Evolutionary conservation across 306 rosid genomes (phyloP).

Genomic region (Carpinus viminea): DNA sequence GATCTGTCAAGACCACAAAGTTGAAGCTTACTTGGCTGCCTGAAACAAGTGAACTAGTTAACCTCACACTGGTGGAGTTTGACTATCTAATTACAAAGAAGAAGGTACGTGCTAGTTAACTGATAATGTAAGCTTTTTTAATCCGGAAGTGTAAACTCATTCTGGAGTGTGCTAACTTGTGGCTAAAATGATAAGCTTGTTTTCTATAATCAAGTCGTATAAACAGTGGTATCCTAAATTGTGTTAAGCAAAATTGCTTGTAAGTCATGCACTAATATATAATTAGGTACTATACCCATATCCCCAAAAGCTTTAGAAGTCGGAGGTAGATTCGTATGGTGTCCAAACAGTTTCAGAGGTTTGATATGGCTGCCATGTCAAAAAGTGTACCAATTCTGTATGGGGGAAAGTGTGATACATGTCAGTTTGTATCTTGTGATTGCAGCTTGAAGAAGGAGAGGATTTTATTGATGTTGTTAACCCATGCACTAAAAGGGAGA

Average conservation of each 20-base stretch:
- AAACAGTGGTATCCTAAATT: background rate
- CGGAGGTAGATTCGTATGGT: background rate
- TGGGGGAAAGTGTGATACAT: background rate
- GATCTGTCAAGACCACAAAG: slow-evolving; percentile 88
- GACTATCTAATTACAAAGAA: slow-evolving; percentile 88
- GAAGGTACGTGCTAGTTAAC: slow-evolving; percentile 58
- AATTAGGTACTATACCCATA: background rate
- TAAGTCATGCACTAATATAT: background rate
- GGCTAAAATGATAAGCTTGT: background rate
- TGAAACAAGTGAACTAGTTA: slow-evolving; percentile 67
- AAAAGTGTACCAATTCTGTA: background rate
- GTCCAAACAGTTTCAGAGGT: background rate
- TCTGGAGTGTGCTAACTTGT: background rate
- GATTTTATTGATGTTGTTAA: slow-evolving; percentile 74
- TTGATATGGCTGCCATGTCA: background rate
- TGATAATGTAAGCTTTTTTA: background rate
- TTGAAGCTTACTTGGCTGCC: slow-evolving; percentile 96
- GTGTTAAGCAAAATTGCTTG: background rate
- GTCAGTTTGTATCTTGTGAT: slow-evolving; percentile 14
- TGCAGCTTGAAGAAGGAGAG: slow-evolving; percentile 94
- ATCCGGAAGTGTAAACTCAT: background rate
- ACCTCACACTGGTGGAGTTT: slow-evolving; percentile 72
- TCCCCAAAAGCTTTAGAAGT: background rate
- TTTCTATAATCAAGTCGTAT: background rate
- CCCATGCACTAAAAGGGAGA: slow-evolving; percentile 80